Evolutionary conservation across 352 stramenopile genomes (phyloP).

Genomic region (Pythium sukuiense): DNA sequence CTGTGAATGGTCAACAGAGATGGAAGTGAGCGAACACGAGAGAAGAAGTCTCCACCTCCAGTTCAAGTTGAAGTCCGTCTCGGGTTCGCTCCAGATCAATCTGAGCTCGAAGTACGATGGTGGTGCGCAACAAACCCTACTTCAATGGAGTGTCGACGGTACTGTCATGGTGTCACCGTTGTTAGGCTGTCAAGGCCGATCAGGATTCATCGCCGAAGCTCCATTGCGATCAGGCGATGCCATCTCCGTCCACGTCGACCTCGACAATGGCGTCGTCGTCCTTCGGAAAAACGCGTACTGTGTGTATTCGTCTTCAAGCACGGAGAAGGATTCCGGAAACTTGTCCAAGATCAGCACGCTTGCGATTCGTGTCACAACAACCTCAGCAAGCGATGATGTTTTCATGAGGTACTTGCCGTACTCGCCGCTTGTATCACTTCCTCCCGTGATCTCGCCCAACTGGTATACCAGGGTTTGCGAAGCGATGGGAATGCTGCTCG

Average conservation of each 20-base stretch:
- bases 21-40: not conserved
- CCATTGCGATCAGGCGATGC: slow-evolving; percentile 40
- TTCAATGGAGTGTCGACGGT: slow-evolving; percentile 12
- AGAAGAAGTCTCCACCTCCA: not conserved
- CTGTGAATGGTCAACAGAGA: slow-evolving; percentile 6
- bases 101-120: not conserved
- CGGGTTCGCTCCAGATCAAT: not conserved
- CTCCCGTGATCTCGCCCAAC: slow-evolving; percentile 32
- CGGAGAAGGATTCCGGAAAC: not conserved
- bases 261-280: slow-evolving; percentile 5
- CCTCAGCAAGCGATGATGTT: slow-evolving; percentile 3
- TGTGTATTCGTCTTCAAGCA: not conserved
- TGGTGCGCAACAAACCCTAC: not conserved
- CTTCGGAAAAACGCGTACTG: slow-evolving; percentile 15
- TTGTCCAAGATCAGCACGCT: not conserved
- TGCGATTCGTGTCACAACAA: not conserved
- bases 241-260: slow-evolving; percentile 25
- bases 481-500: slow-evolving; percentile 50
- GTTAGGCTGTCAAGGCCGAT: not conserved
- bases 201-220: not conserved
- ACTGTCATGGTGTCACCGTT: not conserved
- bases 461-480: slow-evolving; percentile 71
- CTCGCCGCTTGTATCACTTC: slow-evolving; percentile 43
- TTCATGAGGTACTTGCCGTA: slow-evolving; percentile 11
- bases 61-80: slow-evolving; percentile 3